Evolutionary conservation across 257 asterid genomes (phyloP).

Genomic region (Nicotiana attenuata): DNA sequence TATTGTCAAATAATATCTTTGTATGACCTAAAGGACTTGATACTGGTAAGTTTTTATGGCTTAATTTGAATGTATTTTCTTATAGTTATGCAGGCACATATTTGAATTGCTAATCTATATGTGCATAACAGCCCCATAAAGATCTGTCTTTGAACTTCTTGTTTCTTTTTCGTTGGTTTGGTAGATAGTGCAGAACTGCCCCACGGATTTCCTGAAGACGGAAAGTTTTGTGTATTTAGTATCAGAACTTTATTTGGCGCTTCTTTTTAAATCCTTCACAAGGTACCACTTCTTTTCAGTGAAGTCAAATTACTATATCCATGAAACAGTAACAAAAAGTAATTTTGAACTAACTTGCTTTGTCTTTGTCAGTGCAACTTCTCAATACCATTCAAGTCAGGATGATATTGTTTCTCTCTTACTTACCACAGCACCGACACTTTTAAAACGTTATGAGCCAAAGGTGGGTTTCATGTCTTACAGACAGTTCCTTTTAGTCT

Average conservation of each 20-base stretch:
- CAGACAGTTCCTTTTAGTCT: neutral
- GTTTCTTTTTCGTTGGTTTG: constrained; percentile 28
- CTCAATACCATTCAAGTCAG: constrained; percentile 44
- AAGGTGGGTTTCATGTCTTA: constrained; percentile 41
- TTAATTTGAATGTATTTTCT: neutral
- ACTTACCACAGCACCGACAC: constrained; percentile 46
- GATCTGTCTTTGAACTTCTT: constrained; percentile 6
- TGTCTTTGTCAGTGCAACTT: constrained; percentile 40
- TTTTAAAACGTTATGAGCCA: constrained; percentile 49
- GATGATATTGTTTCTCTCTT: constrained; percentile 38
- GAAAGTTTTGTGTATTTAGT: constrained; percentile 59
- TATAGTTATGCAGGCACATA: neutral
- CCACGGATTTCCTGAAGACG: constrained; percentile 57
- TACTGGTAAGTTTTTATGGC: neutral
- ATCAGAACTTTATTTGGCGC: constrained; percentile 70
- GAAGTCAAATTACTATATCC: neutral
- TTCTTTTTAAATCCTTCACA: constrained; percentile 49
- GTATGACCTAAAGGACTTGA: neutral
- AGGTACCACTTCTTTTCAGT: constrained; percentile 40
- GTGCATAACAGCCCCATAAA: constrained; percentile 8
- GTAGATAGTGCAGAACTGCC: constrained; percentile 85
- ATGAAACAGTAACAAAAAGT: neutral
- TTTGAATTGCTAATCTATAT: neutral
- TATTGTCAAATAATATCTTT: neutral
- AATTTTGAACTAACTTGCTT: constrained; percentile 16